Percentiles rank a stretch among this genome's conserved stretches.
phyloP scores from a whole-genome alignment of 2,329 filamentous ascomycete genomes.

The Colletotrichum orbiculare region DNA sequence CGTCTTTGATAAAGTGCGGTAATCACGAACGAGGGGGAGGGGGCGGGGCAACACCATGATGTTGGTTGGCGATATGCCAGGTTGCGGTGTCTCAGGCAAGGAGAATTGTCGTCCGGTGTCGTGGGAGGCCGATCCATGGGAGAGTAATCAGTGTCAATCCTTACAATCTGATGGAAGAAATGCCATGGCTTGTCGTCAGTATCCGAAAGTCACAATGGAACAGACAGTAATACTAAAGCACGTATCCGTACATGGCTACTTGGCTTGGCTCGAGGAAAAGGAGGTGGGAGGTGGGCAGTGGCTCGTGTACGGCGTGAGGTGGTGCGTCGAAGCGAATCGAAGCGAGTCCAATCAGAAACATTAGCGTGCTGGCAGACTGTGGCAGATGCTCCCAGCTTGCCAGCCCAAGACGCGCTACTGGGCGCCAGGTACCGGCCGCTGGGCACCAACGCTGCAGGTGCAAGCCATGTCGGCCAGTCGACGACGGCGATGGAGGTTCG shows the following conservation, averaged over 20 bases:
- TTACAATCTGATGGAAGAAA: slow-evolving; percentile 25
- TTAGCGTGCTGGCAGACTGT: slow-evolving; percentile 34
- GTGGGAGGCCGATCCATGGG: slow-evolving; percentile 28
- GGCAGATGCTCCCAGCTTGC: slow-evolving; percentile 8
- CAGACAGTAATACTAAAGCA: neutral
- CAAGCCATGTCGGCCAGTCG: neutral
- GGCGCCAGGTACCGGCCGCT: slow-evolving; percentile 3
- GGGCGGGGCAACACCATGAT: neutral
- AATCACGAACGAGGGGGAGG: slow-evolving; percentile 19
- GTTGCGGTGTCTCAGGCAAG: slow-evolving; percentile 26
- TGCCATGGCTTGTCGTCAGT: neutral
- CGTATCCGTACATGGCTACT: too few species aligned
- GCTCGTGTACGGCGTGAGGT: slow-evolving; percentile 34
- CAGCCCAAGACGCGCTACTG: neutral
- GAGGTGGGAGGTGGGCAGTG: slow-evolving; percentile 26
- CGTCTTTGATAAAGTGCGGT: slow-evolving; percentile 32
- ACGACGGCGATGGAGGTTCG: neutral
- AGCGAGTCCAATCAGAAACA: slow-evolving; percentile 38
- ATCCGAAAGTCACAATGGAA: neutral
- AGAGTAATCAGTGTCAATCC: slow-evolving; percentile 31
- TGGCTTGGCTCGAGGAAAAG: slow-evolving; percentile 1
- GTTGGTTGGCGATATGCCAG: neutral
- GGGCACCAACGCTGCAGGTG: slow-evolving; percentile 17
- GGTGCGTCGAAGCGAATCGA: neutral
- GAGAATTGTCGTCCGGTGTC: slow-evolving; percentile 35